Percentiles rank a stretch among this genome's conserved stretches.
phyloP scores from a whole-genome alignment of 2,329 filamentous ascomycete species.

The Penicillium sp. region DNA sequence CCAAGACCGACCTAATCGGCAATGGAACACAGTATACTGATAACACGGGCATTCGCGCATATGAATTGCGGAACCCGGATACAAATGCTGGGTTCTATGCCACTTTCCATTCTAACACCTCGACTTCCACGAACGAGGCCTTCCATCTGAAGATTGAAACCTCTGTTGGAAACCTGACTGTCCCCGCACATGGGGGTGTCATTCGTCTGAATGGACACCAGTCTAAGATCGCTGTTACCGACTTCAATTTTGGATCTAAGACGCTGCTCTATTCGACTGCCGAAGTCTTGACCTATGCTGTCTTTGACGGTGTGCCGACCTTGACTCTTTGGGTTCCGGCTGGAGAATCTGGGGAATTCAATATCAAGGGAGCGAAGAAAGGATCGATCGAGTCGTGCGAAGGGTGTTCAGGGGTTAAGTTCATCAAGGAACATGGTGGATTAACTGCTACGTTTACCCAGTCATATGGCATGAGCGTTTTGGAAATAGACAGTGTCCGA shows the following conservation, averaged over 20 bases:
- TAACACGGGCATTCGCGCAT: conserved; percentile 54
- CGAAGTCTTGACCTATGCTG: conserved; percentile 54
- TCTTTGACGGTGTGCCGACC: conserved; percentile 48
- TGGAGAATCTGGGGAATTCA: conserved; percentile 57
- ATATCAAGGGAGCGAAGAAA: conserved; percentile 42
- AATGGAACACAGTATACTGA: conserved; percentile 54
- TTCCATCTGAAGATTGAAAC: conserved; percentile 60
- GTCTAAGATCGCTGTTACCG: conserved; percentile 62
- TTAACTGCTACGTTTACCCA: conserved; percentile 54
- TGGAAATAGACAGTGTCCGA: conserved; percentile 50
- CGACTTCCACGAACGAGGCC: conserved; percentile 50
- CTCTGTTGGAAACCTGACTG: conserved; percentile 53
- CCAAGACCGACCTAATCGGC: conserved; percentile 52
- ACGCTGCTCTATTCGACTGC: conserved; percentile 57
- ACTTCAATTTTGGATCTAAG: conserved; percentile 56
- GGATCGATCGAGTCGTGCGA: conserved; percentile 42
- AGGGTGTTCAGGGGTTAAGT: conserved; percentile 44
- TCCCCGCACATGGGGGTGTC: conserved; percentile 52
- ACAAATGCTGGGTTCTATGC: conserved; percentile 62
- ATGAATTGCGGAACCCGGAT: conserved; percentile 60
- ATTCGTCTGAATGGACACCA: conserved; percentile 61
- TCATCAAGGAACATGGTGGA: conserved; percentile 41
- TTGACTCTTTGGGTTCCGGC: conserved; percentile 56
- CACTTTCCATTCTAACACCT: conserved; percentile 55
- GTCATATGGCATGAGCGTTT: conserved; percentile 47